Conservation (phyloP, 2,329 filamentous ascomycete genomes). For the Colletotrichum cereale region DNA sequence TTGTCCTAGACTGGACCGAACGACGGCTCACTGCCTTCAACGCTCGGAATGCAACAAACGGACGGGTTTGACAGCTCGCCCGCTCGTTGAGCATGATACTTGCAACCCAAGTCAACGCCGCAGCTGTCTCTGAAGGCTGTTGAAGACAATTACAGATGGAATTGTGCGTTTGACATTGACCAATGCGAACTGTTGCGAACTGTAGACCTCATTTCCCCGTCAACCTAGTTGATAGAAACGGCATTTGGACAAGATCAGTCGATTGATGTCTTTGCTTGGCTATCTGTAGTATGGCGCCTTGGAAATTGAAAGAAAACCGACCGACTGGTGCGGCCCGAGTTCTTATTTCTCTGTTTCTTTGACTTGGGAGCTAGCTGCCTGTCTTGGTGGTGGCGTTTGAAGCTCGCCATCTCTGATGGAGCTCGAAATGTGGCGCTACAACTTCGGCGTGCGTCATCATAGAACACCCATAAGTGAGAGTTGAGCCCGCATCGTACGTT, state of each 20-base stretch:
- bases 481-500: background rate
- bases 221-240: background rate
- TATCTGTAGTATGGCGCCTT: background rate
- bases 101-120: background rate
- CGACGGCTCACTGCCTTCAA: no score
- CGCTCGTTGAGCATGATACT: background rate
- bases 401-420: slow-evolving; percentile 5
- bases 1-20: background rate
- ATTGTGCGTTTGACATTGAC: background rate
- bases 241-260: background rate
- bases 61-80: background rate
- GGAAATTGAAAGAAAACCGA: no score
- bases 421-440: slow-evolving; percentile 13
- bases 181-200: background rate
- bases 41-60: background rate
- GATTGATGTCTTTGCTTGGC: background rate
- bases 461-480: background rate
- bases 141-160: background rate
- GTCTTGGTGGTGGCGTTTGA: background rate
- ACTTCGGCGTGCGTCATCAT: slow-evolving; percentile 18
- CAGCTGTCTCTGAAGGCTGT: background rate
- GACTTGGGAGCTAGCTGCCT: background rate
- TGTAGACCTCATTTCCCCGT: background rate
- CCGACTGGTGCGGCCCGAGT: background rate
- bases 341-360: background rate